phyloP scores from a whole-genome alignment of 176 grass and related monocot genomes.

The Ensete glaucum region DNA sequence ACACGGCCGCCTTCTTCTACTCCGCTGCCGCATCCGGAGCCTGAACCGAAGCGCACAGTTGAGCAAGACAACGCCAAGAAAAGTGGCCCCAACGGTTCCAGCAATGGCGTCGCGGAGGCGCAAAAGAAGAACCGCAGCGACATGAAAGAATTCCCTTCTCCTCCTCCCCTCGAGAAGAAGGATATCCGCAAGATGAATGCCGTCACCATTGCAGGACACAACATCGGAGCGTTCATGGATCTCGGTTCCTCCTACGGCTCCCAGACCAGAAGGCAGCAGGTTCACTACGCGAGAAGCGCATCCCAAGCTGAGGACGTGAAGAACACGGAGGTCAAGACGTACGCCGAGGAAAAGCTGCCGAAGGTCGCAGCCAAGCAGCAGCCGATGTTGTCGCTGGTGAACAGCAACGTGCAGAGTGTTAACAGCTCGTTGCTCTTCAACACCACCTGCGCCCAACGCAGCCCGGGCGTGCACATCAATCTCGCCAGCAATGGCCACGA shows the following conservation, averaged over 20 bases:
- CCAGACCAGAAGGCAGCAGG: conserved; percentile 10
- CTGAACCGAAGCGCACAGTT: conserved; percentile 1
- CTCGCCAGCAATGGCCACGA: neutral
- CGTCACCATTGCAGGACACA: conserved; percentile 29
- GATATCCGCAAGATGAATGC: conserved; percentile 7
- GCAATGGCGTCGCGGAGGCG: neutral
- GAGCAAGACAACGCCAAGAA: neutral
- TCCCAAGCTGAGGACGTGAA: neutral
- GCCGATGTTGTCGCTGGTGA: conserved; percentile 25
- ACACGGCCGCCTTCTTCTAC: neutral
- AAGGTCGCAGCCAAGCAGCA: conserved; percentile 8
- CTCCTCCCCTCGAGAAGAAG: conserved; percentile 1
- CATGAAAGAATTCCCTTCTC: neutral
- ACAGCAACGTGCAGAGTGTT: conserved; percentile 46
- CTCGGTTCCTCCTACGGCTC: conserved; percentile 8
- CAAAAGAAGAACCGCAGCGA: neutral
- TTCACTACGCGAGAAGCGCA: neutral
- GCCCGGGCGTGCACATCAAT: conserved; percentile 37
- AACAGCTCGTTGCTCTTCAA: conserved; percentile 37
- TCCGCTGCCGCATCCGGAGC: neutral
- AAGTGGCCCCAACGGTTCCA: neutral
- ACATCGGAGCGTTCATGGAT: conserved; percentile 34
- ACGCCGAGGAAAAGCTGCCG: neutral
- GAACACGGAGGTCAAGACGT: neutral
- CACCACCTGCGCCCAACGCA: conserved; percentile 17